Base-by-base conservation (phyloP, 306 rosid species). In the Pyrus bretschneideri region DNA sequence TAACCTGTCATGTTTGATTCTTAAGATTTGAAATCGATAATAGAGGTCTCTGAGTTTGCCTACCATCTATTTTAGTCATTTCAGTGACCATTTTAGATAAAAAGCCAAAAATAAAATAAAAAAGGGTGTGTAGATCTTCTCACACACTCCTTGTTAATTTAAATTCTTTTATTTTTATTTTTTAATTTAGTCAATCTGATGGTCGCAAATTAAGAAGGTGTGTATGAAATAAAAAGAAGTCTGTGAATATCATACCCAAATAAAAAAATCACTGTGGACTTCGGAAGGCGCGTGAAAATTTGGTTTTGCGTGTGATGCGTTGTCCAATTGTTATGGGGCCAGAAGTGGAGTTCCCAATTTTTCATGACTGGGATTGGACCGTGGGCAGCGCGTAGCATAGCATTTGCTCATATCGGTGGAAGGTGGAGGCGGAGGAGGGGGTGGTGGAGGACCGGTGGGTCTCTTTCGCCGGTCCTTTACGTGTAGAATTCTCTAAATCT, bases 131-230 rank as follows among this genome's bases (percentile, higher is more conserved):
- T 35, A 9, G 2, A 35, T 35, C 3, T 42, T 42, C 5, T 42
- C 13, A 42, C 13, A 42, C 45, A 42, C 46, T 42, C 10, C 13
- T 42, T 1, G 1, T 42, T 42, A 42, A 42, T 42, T 42, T 10
- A 9, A 9, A 35, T 10, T 4, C 12, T 42, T 42, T 42, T 8
- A 42, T 2, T 42, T 10, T 42, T 27, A 1, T 27, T 38, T 10
- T 42, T 42, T 9, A 42, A 9, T 42, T 42, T 1, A 42, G 0
- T 9, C 4, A 3, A 9, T 42, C 1, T 0, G 0, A 42, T 9
- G 2, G 0, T 0, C 0, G 9, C 0, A 35, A 6, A 35, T 35
- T 6, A 35, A 35, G 0, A 35, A 35, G 0, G 9, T 35, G 9
- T 35, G 40, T 35, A 35, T 1, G 0, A 35, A 35, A 1, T 6